phyloP scores from a whole-genome alignment of 164 flowering plant genomes.

The Kalanchoe fedtschenkoi region DNA sequence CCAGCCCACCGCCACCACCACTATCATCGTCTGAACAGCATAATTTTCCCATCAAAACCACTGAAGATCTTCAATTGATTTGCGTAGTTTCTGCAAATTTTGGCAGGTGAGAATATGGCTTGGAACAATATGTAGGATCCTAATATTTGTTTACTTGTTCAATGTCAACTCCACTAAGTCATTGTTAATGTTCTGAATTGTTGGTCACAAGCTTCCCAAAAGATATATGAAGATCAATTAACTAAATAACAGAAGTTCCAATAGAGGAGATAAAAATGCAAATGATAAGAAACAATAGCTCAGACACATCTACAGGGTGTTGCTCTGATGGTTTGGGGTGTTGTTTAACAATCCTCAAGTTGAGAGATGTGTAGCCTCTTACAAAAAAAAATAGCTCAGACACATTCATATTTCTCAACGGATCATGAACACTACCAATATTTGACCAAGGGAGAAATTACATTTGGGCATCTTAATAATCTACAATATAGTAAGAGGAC shows the following conservation, averaged over 20 bases:
- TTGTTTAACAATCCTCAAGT: no score
- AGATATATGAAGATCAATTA: neutral
- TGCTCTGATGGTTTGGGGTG: no score
- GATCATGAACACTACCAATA: neutral
- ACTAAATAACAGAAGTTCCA: neutral
- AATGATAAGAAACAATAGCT: no score
- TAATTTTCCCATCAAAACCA: constrained; percentile 13
- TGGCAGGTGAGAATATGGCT: neutral
- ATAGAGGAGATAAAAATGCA: no score
- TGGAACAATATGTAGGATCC: neutral
- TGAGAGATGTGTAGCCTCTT: no score
- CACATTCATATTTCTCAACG: neutral
- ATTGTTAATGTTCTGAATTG: neutral
- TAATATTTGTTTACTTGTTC: neutral
- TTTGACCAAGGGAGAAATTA: neutral
- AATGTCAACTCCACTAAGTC: neutral
- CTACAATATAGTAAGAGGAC: neutral
- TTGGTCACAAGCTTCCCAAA: neutral
- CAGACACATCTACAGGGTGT: no score
- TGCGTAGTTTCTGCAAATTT: neutral
- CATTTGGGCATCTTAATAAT: neutral
- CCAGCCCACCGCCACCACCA: constrained; percentile 15
- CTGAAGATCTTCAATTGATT: neutral
- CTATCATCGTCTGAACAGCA: constrained; percentile 11
- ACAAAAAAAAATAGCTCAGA: neutral